Evolutionary conservation across 2,329 filamentous ascomycete genomes (phyloP), one percentile per base, ranked within the genome.

Genomic region (Cordyceps cateniannulata): DNA sequence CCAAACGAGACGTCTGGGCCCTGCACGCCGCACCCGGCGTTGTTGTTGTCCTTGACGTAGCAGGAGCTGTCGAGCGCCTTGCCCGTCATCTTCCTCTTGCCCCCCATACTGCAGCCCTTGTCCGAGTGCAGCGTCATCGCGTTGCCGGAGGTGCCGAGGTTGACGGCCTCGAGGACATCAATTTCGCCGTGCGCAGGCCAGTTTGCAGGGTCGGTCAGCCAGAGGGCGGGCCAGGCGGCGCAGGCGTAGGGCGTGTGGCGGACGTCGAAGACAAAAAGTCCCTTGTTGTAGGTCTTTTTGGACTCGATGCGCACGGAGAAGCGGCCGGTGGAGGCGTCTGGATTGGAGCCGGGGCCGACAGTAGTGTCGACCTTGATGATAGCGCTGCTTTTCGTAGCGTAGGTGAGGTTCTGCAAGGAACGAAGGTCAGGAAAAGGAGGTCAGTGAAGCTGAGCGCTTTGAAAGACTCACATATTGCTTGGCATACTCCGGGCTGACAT

Each of bases 251-350:
- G 86, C 0, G 82, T 82, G 71, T 88, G 85, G 63, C 80, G 77
- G 64, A 88, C 76, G 67, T 88, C 85, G 66, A 88, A 88, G 66
- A 88, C 75, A 72, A 88, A 88, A n/a, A 88, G 80, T 0, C 85
- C 86, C n/a, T 69, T 72, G 66, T 84, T 71, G 71, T 87, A 88
- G 49, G 80, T 80, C 49, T 71, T 75, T 67, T 83, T 85, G 40
- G 85, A 88, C 63, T 83, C 78, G 60, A 88, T 74, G 16, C 85
- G 84, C 16, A 88, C 84, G 0, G 84, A 87, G 71, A 83, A 83
- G 24, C 85, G 84, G 53, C 85, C 85, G 0, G 78, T 83, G 3
- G 79, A 79, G 20, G 84, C 80, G 64, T 85, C 73, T 4, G 81
- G 81, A 3, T 66, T 63, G 29, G 74, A 75, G 2, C 66, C 63